Base-by-base conservation (phyloP, 192 early-diverging fungal genomes). In the Phycomyces blakesleeanus region DNA sequence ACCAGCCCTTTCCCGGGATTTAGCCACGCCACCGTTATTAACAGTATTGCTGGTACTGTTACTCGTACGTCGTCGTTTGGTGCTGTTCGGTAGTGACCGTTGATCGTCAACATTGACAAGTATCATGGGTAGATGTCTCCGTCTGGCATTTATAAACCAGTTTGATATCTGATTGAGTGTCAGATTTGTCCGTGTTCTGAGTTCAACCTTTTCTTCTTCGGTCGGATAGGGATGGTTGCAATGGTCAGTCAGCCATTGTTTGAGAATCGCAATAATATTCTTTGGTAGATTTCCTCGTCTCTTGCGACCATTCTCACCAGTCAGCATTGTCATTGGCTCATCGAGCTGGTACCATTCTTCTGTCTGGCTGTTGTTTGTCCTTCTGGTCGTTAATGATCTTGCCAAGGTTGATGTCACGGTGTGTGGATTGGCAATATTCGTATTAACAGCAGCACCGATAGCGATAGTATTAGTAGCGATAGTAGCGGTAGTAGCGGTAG, bases 81-180 rank as follows among this genome's bases (percentile, higher is more conserved):
- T n/a, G 15, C 44, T 47, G 8, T 14, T 6, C 14, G 8, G 40
- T 18, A 3, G 3, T 44, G 22, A 4, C 20, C 24, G 2, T 49
- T 16, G 44, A 47, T 18, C 18, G 15, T 47, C 15, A 6, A 47
- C 44, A 47, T 47, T 47, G 44, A 47, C 44, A 34, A 81, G 65
- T 63, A 81, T 82, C 16, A 70, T 61, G 26, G 82, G 82, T 20
- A 83, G 47, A 18, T 77, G 76, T 3, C 87, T 63, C 47, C 87
- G 63, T 4, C 87, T 58, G 0, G 87, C 87, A 74, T 89, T 89
- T 29, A 89, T 89, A 59, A 89, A 89, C 87, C 87, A 89, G 60
- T 89, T 87, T 55, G 81, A 86, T 57, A 89, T 86, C 59, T 89
- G 87, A 39, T 81, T 82, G 51, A 87, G 67, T 2, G 78, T 85